Evolutionary conservation across 768 basidiomycete species (phyloP).

Genomic region (Leccinum broughii): DNA sequence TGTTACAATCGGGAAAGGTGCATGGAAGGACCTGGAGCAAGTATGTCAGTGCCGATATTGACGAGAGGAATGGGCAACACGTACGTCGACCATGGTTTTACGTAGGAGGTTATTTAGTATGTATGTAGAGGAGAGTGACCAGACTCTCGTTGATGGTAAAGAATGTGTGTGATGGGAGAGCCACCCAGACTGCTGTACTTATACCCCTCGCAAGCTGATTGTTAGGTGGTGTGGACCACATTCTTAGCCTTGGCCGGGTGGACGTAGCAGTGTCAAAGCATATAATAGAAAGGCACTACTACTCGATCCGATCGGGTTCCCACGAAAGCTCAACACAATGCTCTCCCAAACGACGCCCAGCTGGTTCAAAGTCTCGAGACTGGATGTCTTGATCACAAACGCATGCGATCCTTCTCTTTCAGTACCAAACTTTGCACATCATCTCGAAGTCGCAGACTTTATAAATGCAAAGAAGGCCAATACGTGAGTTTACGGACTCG

Average conservation of each 20-base stretch:
- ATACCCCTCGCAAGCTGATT: slow-evolving; percentile 8
- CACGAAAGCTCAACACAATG: no score
- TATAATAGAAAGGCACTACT: no score
- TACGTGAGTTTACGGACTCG: slow-evolving; percentile 53
- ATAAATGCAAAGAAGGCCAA: slow-evolving; percentile 97
- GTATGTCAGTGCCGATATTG: neutral
- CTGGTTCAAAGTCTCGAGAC: slow-evolving; percentile 58
- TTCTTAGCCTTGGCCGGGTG: neutral
- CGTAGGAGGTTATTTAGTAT: neutral
- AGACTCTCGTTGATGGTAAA: slow-evolving; percentile 14
- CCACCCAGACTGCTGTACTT: slow-evolving; percentile 4
- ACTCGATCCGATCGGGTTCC: no score
- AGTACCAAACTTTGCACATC: slow-evolving; percentile 89
- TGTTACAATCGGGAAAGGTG: slow-evolving; percentile 10
- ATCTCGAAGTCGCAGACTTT: slow-evolving; percentile 92
- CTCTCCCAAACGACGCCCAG: neutral
- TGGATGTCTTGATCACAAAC: slow-evolving; percentile 73
- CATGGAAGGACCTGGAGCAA: slow-evolving; percentile 17
- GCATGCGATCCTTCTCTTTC: slow-evolving; percentile 85
- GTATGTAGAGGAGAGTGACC: slow-evolving; percentile 15
- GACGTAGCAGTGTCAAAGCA: slow-evolving; percentile 11
- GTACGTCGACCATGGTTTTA: slow-evolving; percentile 17
- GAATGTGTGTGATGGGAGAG: neutral
- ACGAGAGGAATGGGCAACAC: neutral
- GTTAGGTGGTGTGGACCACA: neutral